Conservation (phyloP, 345 rosid genomes). For the Eucalyptus tenuipes region DNA sequence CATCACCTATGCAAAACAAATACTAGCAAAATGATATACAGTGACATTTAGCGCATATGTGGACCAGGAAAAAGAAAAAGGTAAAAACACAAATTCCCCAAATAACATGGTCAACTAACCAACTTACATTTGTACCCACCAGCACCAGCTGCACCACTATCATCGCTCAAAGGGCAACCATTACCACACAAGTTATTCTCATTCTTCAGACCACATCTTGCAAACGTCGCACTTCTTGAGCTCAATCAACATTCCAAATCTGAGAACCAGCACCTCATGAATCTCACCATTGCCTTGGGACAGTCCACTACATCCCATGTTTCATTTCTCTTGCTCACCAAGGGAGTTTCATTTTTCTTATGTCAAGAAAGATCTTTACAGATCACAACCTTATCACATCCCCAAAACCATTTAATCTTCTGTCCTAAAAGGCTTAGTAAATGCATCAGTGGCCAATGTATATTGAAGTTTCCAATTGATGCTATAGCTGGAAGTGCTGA, state of each 20-base stretch:
- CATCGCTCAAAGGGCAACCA: neutral
- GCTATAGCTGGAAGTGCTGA: neutral
- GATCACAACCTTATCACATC: neutral
- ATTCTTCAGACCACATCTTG: neutral
- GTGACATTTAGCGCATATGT: neutral
- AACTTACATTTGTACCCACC: neutral
- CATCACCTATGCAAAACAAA: neutral
- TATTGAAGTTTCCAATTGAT: neutral
- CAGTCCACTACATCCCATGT: neutral
- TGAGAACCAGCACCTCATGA: neutral
- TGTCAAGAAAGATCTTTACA: neutral
- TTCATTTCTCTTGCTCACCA: neutral
- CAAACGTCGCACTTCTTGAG: neutral
- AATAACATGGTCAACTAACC: neutral
- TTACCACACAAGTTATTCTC: neutral
- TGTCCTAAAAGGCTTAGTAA: neutral
- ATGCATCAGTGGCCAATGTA: neutral
- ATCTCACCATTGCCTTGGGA: neutral
- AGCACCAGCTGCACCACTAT: neutral
- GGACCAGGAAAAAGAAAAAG: neutral
- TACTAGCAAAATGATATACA: neutral
- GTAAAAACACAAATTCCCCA: neutral
- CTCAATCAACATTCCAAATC: neutral
- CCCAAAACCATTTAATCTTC: neutral
- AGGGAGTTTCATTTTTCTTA: neutral